These are phyloP conservation scores for Acanthamoeba castellanii DNA, from an alignment of 208 protist genomes.

Conservation along the genomic window DNA sequence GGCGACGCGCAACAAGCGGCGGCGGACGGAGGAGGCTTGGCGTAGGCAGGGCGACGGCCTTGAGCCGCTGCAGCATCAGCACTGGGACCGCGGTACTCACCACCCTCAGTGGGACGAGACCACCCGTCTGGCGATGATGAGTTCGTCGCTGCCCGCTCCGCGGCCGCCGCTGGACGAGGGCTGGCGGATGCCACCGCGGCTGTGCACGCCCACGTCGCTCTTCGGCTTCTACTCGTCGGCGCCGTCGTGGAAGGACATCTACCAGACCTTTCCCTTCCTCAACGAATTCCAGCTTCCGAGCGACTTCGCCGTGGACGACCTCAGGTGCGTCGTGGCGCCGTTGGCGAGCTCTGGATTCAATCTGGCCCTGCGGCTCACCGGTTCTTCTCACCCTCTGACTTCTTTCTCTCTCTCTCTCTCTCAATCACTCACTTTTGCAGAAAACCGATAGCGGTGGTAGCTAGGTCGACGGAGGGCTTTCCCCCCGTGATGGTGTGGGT, in stretches of 20 bases:
- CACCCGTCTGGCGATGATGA: background rate
- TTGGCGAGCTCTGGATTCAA: too few relatives aligned
- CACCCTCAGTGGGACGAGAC: too few relatives aligned
- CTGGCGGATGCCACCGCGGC: background rate
- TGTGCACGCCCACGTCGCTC: background rate
- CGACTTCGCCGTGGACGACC: background rate
- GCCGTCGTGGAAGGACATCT: background rate
- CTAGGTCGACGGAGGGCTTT: background rate
- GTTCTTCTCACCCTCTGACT: background rate
- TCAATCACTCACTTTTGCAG: background rate
- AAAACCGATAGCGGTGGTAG: background rate
- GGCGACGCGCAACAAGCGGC: too few relatives aligned
- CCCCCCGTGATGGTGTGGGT: background rate
- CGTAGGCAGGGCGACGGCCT: too few relatives aligned
- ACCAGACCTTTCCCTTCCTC: background rate
- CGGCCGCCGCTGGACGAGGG: background rate
- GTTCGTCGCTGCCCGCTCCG: background rate
- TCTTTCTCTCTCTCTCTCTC: background rate
- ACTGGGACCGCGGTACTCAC: too few relatives aligned
- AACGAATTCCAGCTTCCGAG: background rate
- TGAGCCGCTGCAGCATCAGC: too few relatives aligned
- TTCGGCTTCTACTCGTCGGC: background rate
- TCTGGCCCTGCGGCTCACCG: too few relatives aligned
- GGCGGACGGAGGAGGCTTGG: too few relatives aligned
- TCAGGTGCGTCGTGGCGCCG: background rate